These are phyloP conservation scores for Pseudomassariella vexata DNA, from an alignment of 2,329 filamentous ascomycete species.

Conservation along the genomic window DNA sequence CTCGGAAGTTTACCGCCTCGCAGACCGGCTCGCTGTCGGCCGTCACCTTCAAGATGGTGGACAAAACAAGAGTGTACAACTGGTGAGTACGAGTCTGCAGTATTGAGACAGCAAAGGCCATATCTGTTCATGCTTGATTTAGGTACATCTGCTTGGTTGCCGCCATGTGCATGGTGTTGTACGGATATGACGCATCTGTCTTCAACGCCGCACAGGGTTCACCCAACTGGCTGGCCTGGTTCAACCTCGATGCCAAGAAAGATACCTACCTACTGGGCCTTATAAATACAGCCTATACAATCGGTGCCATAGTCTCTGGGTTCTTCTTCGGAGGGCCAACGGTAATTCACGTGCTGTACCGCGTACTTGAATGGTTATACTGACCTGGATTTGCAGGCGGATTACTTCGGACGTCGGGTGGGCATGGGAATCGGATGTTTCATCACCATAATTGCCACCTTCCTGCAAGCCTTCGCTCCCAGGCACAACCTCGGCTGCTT, in stretches of 20 bases:
- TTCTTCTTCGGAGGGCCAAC: slow-evolving; percentile 64
- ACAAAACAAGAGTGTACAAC: slow-evolving; percentile 36
- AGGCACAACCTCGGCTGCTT: slow-evolving; percentile 57
- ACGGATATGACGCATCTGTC: slow-evolving; percentile 69
- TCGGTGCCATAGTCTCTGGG: slow-evolving; percentile 63
- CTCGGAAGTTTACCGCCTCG: too few species aligned
- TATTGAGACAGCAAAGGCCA: not conserved
- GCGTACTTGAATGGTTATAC: not conserved
- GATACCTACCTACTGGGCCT: slow-evolving; percentile 40
- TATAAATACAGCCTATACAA: slow-evolving; percentile 65
- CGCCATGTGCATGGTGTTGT: slow-evolving; percentile 69
- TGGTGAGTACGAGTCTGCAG: slow-evolving; percentile 25
- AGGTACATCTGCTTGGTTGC: slow-evolving; percentile 66
- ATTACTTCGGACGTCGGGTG: slow-evolving; percentile 54
- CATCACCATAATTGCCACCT: slow-evolving; percentile 61
- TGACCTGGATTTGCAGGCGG: slow-evolving; percentile 29
- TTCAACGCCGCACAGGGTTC: slow-evolving; percentile 69
- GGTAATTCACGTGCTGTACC: slow-evolving; percentile 22
- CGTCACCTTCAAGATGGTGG: slow-evolving; percentile 25
- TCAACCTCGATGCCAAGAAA: slow-evolving; percentile 41
- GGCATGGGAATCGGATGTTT: slow-evolving; percentile 62
- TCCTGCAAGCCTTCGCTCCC: slow-evolving; percentile 63
- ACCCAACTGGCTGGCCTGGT: slow-evolving; percentile 60
- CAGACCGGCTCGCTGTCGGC: not conserved
- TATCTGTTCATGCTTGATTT: not conserved